A percentile compares a stretch with the other conserved stretches of the same genome.
Conservation (phyloP, 169 alveolate genomes). For the Plasmodium sp. region DNA sequence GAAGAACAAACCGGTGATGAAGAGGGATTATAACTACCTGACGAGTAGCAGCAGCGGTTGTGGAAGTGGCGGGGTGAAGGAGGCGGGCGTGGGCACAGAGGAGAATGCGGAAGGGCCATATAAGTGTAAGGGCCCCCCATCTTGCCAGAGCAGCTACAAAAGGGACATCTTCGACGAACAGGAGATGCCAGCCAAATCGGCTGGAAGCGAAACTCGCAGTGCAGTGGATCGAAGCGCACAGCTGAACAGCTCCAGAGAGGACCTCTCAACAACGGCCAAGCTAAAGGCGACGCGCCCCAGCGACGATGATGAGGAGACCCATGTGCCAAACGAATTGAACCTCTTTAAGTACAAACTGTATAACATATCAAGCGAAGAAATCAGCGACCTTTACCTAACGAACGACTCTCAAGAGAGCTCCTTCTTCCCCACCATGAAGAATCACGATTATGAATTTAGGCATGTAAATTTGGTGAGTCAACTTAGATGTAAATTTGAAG, state of each 20-base stretch:
- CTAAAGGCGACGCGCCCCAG: neutral
- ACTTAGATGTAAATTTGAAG: conserved; percentile 27
- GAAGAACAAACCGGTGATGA: conserved; percentile 34
- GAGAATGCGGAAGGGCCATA: neutral
- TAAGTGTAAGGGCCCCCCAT: neutral
- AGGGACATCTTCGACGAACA: neutral
- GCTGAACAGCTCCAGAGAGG: neutral
- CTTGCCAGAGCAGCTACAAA: neutral
- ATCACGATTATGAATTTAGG: conserved; percentile 20
- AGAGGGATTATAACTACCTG: conserved; percentile 23
- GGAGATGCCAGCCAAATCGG: neutral
- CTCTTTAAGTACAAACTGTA: conserved; percentile 45
- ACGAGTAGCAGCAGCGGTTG: neutral
- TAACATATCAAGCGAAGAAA: conserved; percentile 37
- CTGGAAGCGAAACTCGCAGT: neutral
- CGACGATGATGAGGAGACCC: neutral
- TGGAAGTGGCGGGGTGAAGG: neutral
- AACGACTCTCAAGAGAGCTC: neutral
- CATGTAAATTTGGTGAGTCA: neutral
- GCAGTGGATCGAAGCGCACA: neutral
- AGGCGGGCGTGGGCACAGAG: neutral
- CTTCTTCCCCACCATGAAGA: neutral
- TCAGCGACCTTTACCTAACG: conserved; percentile 24
- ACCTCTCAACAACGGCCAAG: neutral
- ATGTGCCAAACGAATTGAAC: conserved; percentile 3